phyloP scores from a whole-genome alignment of 176 grass and related monocot species.

The Microstegium vimineum region DNA sequence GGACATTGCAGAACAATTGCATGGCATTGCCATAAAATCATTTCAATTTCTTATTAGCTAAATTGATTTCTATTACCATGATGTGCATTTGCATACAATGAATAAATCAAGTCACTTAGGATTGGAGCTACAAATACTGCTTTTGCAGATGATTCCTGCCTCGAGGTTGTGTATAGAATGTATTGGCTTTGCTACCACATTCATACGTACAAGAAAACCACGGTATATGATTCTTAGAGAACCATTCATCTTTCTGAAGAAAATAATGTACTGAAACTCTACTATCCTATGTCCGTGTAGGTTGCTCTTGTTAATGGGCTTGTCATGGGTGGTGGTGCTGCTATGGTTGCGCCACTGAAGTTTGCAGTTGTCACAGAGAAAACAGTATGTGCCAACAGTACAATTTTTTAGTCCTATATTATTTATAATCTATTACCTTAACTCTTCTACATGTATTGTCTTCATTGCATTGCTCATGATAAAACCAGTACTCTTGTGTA shows the following conservation, averaged over 20 bases:
- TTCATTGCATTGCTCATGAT: constrained; percentile 1
- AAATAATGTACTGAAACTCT: constrained; percentile 1
- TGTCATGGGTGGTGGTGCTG: constrained; percentile 90
- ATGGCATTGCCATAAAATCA: neutral
- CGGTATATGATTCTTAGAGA: constrained; percentile 22
- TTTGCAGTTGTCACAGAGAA: constrained; percentile 83
- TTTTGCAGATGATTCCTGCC: constrained; percentile 83
- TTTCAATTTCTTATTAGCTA: neutral
- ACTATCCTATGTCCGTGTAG: constrained; percentile 18
- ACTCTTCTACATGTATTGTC: neutral
- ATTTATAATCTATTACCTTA: neutral
- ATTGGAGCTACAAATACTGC: neutral
- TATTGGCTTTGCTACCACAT: constrained; percentile 99
- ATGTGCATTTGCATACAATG: neutral
- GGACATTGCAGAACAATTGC: neutral
- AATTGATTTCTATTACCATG: neutral
- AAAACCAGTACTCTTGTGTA: neutral
- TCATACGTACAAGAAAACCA: constrained; percentile 88
- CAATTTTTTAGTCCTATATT: neutral
- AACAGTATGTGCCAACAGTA: constrained; percentile 41
- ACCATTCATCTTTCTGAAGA: neutral
- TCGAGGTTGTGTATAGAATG: constrained; percentile 96
- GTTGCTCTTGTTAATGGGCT: constrained; percentile 90
- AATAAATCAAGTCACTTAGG: neutral
- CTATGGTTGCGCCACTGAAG: constrained; percentile 69